Conservation (phyloP, 306 rosid genomes). For the Alnus glutinosa region DNA sequence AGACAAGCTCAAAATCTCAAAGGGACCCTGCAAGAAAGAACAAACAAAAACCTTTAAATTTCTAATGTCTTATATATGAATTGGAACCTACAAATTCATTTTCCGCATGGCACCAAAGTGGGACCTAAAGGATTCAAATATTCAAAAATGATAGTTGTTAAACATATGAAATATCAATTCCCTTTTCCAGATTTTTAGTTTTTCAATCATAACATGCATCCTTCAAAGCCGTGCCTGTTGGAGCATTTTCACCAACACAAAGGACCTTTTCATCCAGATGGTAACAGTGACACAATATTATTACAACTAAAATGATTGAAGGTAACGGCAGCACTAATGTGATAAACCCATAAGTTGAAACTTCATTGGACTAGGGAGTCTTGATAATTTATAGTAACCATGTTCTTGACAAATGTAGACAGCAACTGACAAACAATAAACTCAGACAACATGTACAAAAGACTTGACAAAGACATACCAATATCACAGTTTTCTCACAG, state of each 20-base stretch:
- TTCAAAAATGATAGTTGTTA: not conserved
- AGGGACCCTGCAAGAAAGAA: conserved; percentile 46
- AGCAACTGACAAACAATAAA: too few relatives aligned
- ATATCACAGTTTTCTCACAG: too few relatives aligned
- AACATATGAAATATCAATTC: not conserved
- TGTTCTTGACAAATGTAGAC: not conserved
- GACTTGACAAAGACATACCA: too few relatives aligned
- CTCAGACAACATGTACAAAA: too few relatives aligned
- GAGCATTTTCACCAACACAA: too few relatives aligned
- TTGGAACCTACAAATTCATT: too few relatives aligned
- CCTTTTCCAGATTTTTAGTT: not conserved
- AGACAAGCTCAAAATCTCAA: conserved; percentile 45
- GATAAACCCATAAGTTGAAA: not conserved
- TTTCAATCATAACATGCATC: not conserved
- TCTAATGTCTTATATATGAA: not conserved
- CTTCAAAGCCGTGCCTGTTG: too few relatives aligned
- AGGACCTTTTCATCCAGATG: too few relatives aligned
- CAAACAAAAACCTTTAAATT: not conserved
- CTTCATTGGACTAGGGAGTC: not conserved
- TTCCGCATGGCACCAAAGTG: not conserved
- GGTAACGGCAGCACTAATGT: not conserved
- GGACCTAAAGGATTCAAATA: not conserved
- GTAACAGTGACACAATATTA: too few relatives aligned
- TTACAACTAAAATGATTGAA: too few relatives aligned
- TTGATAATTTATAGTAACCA: not conserved